These are phyloP conservation scores for Trichoderma erinaceum DNA, from an alignment of 495 filamentous ascomycete species.

Conservation along the genomic window DNA sequence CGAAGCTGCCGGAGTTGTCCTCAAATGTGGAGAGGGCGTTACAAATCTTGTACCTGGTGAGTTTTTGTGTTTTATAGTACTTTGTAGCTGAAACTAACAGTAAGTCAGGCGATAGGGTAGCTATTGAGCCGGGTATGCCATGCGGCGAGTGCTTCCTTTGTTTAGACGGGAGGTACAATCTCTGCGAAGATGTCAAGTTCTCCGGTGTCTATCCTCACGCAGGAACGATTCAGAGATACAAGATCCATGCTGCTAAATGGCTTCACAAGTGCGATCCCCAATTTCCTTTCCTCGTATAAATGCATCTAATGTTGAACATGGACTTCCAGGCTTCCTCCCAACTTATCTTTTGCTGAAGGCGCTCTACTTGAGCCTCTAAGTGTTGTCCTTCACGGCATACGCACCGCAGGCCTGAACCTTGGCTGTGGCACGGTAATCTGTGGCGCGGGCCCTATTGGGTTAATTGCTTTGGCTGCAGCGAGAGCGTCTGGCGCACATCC, in stretches of 20 bases:
- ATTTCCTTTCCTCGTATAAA: not conserved
- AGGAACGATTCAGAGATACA: slow-evolving; percentile 54
- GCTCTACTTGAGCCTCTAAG: slow-evolving; percentile 46
- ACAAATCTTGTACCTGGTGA: slow-evolving; percentile 34
- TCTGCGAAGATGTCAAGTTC: slow-evolving; percentile 43
- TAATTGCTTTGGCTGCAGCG: slow-evolving; percentile 44
- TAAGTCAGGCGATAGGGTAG: slow-evolving; percentile 39
- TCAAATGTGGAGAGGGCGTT: slow-evolving; percentile 40
- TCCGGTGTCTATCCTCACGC: slow-evolving; percentile 54
- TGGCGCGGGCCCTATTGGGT: slow-evolving; percentile 47
- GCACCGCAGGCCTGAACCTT: slow-evolving; percentile 33
- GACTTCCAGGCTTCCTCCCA: slow-evolving; percentile 31
- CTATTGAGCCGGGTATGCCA: slow-evolving; percentile 43
- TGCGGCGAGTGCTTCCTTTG: slow-evolving; percentile 44
- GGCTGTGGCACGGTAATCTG: slow-evolving; percentile 38
- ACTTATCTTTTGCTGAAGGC: slow-evolving; percentile 39
- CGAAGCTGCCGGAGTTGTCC: slow-evolving; percentile 43
- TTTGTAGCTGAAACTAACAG: not conserved
- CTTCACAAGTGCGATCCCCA: slow-evolving; percentile 36
- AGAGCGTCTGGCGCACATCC: slow-evolving; percentile 58
- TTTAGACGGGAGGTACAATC: slow-evolving; percentile 42
- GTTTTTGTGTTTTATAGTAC: not conserved
- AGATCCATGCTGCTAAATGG: slow-evolving; percentile 48
- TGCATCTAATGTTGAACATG: not conserved
- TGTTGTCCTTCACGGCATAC: slow-evolving; percentile 42